Base-by-base conservation (phyloP, 2,329 filamentous ascomycete genomes). In the Neodidymelliopsis sp. region DNA sequence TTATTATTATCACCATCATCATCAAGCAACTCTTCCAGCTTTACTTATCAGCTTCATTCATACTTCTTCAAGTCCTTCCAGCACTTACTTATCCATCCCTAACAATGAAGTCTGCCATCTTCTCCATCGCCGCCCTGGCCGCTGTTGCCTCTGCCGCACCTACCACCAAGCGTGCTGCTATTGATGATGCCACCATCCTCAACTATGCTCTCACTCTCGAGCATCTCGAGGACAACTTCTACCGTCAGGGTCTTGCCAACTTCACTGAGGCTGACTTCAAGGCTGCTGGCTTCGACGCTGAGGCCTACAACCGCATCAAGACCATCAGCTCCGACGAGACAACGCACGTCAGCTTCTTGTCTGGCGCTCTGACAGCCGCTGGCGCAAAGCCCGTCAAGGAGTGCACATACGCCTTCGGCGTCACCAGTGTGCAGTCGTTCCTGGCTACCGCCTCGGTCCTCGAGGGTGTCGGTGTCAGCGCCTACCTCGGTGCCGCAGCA, bases 401-500 rank as follows among this genome's bases (percentile, higher is more conserved):
- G 20, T 85, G 82, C 70, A 79, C 69, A 1, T 88, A 87, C 73
- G 63, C 72, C 41, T 88, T 85, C 67, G 75, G 76, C 13, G 69
- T 74, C 43, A 77, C 73, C 8, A 75, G 79, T 35, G 74, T 77
- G 24, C 68, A 75, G 37, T 70, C 72, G 15, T 85, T 85, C 73
- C 62, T 84, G 3, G 76, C 75, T 13, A 76, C 80, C 10, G 78
- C 80, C 34, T 77, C 74, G 18, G 70, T 85, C 38, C 76, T 85
- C 22, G 83, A 85, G 63, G 70, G 70, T 44, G 80, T 85, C 29
- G 83, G 82, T 56, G 79, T 83, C 39, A 80, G 77, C 22, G 82
- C 82, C 15, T 86, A 86, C 71, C 79, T 88, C 34, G 83, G 84
- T 34, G 85, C 84, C 13, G 85, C 85, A 5, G 79, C 79, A 18